A percentile compares a stretch with the other conserved stretches of the same genome.
These are phyloP conservation scores for Jatropha multifida DNA, from an alignment of 441 rosid genomes.

Conservation along the genomic window DNA sequence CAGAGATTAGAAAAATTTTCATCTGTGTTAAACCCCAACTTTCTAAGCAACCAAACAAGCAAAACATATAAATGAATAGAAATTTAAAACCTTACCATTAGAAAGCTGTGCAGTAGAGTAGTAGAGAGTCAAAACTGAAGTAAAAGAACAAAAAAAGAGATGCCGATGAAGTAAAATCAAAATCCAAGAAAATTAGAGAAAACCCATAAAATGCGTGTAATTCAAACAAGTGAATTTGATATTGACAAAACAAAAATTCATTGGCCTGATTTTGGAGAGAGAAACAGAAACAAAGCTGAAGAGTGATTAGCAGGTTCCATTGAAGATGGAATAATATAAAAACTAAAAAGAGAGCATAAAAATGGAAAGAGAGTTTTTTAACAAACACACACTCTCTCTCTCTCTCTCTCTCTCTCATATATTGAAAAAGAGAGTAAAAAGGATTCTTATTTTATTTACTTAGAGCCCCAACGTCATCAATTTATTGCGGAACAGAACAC, in stretches of 20 bases:
- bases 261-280: not conserved
- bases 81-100: constrained; percentile 10
- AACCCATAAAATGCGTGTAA: not conserved
- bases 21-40: not conserved
- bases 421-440: not conserved
- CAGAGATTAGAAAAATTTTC: not conserved
- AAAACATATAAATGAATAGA: not conserved
- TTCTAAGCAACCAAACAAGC: not conserved
- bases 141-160: not conserved
- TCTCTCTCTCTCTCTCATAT: not conserved
- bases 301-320: not conserved
- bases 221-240: not conserved
- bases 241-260: not conserved
- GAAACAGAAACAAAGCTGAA: not conserved
- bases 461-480: not conserved
- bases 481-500: not conserved
- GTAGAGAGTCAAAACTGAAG: constrained; percentile 11
- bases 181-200: not conserved
- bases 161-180: not conserved
- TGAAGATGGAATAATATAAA: not conserved
- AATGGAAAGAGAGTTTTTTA: not conserved
- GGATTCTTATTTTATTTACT: not conserved
- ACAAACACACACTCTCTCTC: not conserved
- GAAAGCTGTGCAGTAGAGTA: not conserved
- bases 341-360: not conserved